These are phyloP conservation scores for Keithomyces neogunnii DNA, from an alignment of 2,329 filamentous ascomycete genomes.

Conservation along the genomic window DNA sequence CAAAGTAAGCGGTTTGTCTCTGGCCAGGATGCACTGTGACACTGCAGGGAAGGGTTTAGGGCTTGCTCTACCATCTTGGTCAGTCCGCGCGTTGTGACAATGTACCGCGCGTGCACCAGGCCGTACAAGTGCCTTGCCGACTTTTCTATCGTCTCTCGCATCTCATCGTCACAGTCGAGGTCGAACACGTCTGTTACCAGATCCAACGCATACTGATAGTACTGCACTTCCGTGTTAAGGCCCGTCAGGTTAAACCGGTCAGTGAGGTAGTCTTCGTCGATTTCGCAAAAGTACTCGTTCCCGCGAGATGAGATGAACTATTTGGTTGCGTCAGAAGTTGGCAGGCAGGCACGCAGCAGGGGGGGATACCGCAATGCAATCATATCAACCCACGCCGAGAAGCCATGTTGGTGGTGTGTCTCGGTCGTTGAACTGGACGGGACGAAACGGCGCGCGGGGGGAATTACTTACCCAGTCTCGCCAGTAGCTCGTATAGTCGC, in stretches of 20 bases:
- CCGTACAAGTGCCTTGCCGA: slow-evolving; percentile 93
- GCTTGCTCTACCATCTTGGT: slow-evolving; percentile 76
- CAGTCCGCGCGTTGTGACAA: slow-evolving; percentile 88
- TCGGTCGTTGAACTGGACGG: background rate
- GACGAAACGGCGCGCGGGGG: background rate
- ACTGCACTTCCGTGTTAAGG: slow-evolving; percentile 93
- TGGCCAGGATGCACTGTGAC: too few relatives aligned
- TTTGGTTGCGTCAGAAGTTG: background rate
- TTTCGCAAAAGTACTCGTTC: slow-evolving; percentile 99
- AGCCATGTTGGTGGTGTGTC: background rate
- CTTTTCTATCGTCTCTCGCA: slow-evolving; percentile 97
- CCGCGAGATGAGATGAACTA: slow-evolving; percentile 97
- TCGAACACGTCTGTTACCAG: slow-evolving; percentile 98
- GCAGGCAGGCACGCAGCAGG: background rate
- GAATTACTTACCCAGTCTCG: slow-evolving; percentile 81
- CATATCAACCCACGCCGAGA: background rate
- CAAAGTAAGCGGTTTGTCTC: too few relatives aligned
- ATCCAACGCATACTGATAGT: slow-evolving; percentile 98
- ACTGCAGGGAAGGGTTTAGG: background rate
- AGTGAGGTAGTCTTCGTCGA: slow-evolving; percentile 97
- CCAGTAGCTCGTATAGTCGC: slow-evolving; percentile 99
- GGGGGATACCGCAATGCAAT: too few relatives aligned
- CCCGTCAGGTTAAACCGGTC: slow-evolving; percentile 98
- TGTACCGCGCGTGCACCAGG: slow-evolving; percentile 90
- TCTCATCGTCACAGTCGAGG: slow-evolving; percentile 96